Percentiles rank a stretch among this genome's conserved stretches.
These are phyloP conservation scores for Mortierella sp. DNA, from an alignment of 371 early-diverging fungal genomes.

Conservation along the genomic window DNA sequence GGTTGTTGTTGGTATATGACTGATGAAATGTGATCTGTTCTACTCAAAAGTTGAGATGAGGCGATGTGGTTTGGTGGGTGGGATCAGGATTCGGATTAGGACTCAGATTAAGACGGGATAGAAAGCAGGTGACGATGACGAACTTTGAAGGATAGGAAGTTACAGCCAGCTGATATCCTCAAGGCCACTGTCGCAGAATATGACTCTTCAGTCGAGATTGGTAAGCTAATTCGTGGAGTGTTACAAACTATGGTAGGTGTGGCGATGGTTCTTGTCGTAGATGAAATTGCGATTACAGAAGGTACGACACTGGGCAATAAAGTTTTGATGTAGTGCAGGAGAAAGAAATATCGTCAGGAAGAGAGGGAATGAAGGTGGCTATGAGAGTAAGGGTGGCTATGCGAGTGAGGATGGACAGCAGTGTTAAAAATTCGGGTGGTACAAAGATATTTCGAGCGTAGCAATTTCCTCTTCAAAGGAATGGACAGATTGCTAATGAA, in stretches of 20 bases:
- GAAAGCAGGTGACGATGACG: constrained; percentile 12
- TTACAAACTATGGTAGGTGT: no score
- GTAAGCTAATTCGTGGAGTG: no score
- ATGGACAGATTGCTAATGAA: neutral
- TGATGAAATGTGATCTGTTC: neutral
- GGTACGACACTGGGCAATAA: no score
- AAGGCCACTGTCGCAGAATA: no score
- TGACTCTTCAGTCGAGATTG: no score
- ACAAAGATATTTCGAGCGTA: neutral
- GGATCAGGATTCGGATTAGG: constrained; percentile 23
- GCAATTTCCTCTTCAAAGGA: neutral
- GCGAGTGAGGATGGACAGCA: neutral
- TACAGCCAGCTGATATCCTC: no score
- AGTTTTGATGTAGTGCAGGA: no score
- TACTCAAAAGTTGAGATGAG: neutral
- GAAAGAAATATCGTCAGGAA: neutral
- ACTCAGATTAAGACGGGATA: constrained; percentile 1
- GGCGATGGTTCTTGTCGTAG: no score
- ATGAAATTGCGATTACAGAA: no score
- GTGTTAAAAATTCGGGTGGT: neutral
- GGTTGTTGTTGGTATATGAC: neutral
- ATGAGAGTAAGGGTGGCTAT: no score
- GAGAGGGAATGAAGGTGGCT: neutral
- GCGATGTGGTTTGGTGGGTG: constrained; percentile 31
- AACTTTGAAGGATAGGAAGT: neutral